phyloP scores from a whole-genome alignment of 1,284 basidiomycete species.

The Cryptococcus deneoformans region DNA sequence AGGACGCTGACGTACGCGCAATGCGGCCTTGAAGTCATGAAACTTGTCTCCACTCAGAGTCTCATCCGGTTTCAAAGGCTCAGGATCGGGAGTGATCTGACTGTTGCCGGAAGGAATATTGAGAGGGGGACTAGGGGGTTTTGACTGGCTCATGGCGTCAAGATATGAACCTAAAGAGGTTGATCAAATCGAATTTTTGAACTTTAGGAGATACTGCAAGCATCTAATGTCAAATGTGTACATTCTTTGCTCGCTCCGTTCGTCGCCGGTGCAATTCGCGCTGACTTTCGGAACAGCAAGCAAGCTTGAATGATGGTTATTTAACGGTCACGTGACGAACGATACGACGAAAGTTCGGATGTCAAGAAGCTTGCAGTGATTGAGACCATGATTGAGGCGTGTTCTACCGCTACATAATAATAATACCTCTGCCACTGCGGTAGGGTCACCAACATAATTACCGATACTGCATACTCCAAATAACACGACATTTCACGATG shows the following conservation, averaged over 20 bases:
- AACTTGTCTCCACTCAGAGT: slow-evolving; percentile 10
- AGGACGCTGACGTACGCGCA: slow-evolving; percentile 7
- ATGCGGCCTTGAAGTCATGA: slow-evolving; percentile 13
- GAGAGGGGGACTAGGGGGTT: slow-evolving; percentile 6
- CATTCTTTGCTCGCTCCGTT: not conserved
- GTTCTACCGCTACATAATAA: not conserved
- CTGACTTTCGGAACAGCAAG: too few species aligned
- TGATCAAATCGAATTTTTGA: not conserved
- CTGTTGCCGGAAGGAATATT: slow-evolving; percentile 20
- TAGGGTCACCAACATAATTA: too few species aligned
- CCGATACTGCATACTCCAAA: too few species aligned
- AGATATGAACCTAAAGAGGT: too few species aligned
- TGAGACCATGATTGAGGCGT: not conserved
- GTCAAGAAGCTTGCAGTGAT: not conserved
- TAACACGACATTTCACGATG: slow-evolving; percentile 13
- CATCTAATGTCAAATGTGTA: too few species aligned
- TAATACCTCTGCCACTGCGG: not conserved
- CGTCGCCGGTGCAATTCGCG: not conserved
- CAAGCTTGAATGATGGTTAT: not conserved
- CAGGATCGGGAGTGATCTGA: slow-evolving; percentile 14
- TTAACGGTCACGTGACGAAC: not conserved
- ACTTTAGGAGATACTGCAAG: not conserved
- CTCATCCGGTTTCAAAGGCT: slow-evolving; percentile 11
- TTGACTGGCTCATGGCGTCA: not conserved
- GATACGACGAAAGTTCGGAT: too few species aligned